phyloP scores from a whole-genome alignment of 2,329 filamentous ascomycete genomes.

The Atkinsonella texensis region DNA sequence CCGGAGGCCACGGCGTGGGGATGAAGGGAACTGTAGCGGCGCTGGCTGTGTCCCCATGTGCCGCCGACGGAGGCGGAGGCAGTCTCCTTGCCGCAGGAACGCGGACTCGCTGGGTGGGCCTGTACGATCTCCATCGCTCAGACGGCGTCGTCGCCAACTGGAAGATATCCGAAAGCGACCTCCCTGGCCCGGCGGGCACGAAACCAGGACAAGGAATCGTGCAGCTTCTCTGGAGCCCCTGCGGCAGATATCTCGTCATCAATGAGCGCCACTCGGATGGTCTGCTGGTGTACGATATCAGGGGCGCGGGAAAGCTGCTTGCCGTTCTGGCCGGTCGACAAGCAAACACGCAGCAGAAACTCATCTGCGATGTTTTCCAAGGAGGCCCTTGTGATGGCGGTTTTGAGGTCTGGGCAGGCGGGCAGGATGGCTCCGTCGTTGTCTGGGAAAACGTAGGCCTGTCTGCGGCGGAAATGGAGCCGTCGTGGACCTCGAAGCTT shows the following conservation, averaged over 20 bases:
- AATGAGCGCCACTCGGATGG: slow-evolving; percentile 45
- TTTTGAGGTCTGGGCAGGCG: slow-evolving; percentile 53
- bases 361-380: slow-evolving; percentile 43
- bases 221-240: slow-evolving; percentile 50
- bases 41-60: slow-evolving; percentile 33
- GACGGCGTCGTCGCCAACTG: slow-evolving; percentile 46
- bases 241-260: slow-evolving; percentile 50
- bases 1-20: slow-evolving; percentile 49
- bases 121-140: slow-evolving; percentile 48
- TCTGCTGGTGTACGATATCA: slow-evolving; percentile 50
- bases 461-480: slow-evolving; percentile 28
- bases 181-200: slow-evolving; percentile 20
- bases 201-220: slow-evolving; percentile 51
- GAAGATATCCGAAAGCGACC: slow-evolving; percentile 44
- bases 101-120: slow-evolving; percentile 49
- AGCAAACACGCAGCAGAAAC: slow-evolving; percentile 41
- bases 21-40: slow-evolving; percentile 52
- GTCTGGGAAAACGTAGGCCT: slow-evolving; percentile 47
- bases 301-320: slow-evolving; percentile 45
- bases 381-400: slow-evolving; percentile 23
- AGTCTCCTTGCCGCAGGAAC: slow-evolving; percentile 48
- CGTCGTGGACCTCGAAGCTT: slow-evolving; percentile 38
- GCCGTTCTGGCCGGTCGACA: slow-evolving; percentile 38
- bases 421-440: slow-evolving; percentile 38
- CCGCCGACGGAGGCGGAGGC: slow-evolving; percentile 14